phyloP scores from a whole-genome alignment of 345 rosid genomes.

The Arabis alpina region DNA sequence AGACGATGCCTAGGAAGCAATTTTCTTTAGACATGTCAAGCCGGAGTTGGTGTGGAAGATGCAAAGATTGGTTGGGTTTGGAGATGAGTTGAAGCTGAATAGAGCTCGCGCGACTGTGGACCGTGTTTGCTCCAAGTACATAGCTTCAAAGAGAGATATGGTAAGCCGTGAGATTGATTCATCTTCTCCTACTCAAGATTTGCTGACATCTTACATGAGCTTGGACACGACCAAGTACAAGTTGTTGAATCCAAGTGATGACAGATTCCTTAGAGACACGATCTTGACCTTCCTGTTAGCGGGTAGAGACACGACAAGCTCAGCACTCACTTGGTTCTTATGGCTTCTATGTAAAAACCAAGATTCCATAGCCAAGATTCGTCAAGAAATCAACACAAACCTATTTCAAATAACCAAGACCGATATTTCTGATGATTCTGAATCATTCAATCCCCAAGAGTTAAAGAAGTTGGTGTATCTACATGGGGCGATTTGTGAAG shows the following conservation, averaged over 20 bases:
- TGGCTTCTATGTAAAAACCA: constrained; percentile 49
- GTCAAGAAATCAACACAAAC: constrained; percentile 42
- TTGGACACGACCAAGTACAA: constrained; percentile 34
- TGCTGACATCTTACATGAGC: constrained; percentile 42
- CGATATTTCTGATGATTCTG: constrained; percentile 2
- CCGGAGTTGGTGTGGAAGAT: constrained; percentile 53
- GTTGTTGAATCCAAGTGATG: constrained; percentile 30
- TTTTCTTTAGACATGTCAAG: constrained; percentile 51
- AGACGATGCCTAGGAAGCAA: constrained; percentile 52
- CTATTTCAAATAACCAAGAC: constrained; percentile 8
- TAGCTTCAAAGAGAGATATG: constrained; percentile 42
- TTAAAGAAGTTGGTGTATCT: constrained; percentile 47
- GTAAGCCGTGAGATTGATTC: not conserved
- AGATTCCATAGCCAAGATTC: constrained; percentile 40
- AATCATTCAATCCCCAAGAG: constrained; percentile 23
- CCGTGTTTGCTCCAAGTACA: constrained; percentile 31
- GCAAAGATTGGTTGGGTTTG: constrained; percentile 52
- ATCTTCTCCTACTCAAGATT: constrained; percentile 34
- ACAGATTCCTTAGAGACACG: constrained; percentile 49
- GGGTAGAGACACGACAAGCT: constrained; percentile 51
- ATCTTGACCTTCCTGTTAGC: constrained; percentile 48
- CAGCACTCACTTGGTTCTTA: constrained; percentile 57
- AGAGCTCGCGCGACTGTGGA: constrained; percentile 44
- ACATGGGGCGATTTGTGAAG: constrained; percentile 49
- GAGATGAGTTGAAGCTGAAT: constrained; percentile 49